Percentiles rank a stretch among this genome's conserved stretches.
phyloP scores from a whole-genome alignment of 1,139 yeast genomes.

The Debaryomycetaceae sp. region DNA sequence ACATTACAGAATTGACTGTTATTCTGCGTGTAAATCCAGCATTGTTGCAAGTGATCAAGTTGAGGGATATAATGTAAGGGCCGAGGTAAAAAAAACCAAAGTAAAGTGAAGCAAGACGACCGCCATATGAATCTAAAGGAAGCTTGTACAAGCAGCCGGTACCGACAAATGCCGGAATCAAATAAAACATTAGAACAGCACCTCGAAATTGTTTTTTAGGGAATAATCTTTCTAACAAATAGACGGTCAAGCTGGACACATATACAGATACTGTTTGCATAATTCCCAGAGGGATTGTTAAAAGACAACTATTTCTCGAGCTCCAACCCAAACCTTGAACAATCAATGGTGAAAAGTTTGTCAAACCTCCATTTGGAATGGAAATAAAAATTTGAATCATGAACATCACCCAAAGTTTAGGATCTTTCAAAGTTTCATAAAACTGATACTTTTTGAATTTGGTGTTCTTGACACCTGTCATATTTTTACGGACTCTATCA shows the following conservation, averaged over 20 bases:
- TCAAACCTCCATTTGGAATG: not conserved
- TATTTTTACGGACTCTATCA: constrained; percentile 14
- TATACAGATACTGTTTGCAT: too few species aligned
- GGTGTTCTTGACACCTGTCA: constrained; percentile 7
- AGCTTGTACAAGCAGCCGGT: not conserved
- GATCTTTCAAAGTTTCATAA: constrained; percentile 6
- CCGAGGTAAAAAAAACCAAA: constrained; percentile 13
- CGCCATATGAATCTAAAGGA: not conserved
- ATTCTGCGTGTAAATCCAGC: not conserved
- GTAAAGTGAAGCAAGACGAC: constrained; percentile 8
- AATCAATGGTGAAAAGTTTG: not conserved
- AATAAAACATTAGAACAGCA: not conserved
- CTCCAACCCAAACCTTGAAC: not conserved
- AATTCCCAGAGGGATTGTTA: not conserved
- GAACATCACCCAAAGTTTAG: constrained; percentile 16
- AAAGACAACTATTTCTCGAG: not conserved
- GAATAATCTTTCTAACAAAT: not conserved
- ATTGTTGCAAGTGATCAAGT: constrained; percentile 3
- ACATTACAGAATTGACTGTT: not conserved
- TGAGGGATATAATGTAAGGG: constrained; percentile 9
- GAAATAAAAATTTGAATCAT: constrained; percentile 12
- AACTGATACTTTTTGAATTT: constrained; percentile 6
- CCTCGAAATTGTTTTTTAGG: not conserved
- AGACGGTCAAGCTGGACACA: not conserved
- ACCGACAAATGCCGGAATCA: too few species aligned